phyloP scores from a whole-genome alignment of 106 monocot species.

The Allium sativum region DNA sequence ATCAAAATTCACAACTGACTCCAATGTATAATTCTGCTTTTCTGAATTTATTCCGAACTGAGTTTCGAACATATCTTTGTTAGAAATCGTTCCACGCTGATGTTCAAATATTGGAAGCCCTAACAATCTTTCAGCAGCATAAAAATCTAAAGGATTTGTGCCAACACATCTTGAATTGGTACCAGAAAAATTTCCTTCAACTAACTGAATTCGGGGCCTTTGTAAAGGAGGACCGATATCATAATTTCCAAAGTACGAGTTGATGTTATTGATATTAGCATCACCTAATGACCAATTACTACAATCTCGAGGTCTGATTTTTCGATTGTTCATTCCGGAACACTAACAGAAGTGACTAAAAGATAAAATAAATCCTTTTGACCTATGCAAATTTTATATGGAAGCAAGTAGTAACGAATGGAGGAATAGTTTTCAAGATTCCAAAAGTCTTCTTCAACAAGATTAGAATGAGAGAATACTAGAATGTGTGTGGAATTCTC shows the following conservation, averaged over 20 bases:
- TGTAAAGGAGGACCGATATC: conserved; percentile 4
- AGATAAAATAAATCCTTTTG: background rate
- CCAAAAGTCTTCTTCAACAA: conserved; percentile 6
- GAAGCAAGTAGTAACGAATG: background rate
- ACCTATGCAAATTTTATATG: too few relatives aligned
- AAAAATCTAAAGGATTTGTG: conserved; percentile 26
- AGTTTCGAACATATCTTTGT: conserved; percentile 1
- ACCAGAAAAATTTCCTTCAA: background rate
- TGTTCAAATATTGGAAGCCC: conserved; percentile 28
- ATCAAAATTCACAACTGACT: conserved; percentile 20
- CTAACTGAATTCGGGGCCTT: background rate
- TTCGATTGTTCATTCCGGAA: conserved; percentile 6
- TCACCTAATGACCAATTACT: background rate
- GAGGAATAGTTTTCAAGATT: conserved; percentile 10
- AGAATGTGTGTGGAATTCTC: background rate
- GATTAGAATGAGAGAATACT: conserved; percentile 6
- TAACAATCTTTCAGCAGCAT: conserved; percentile 26
- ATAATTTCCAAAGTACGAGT: conserved; percentile 1
- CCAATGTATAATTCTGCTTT: conserved; percentile 10
- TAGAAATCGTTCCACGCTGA: conserved; percentile 6
- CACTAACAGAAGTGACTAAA: conserved; percentile 2
- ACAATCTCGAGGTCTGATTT: background rate
- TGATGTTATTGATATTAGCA: conserved; percentile 3
- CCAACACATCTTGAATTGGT: conserved; percentile 14
- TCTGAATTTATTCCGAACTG: background rate